Percentiles rank a stretch among this genome's conserved stretches.
Conservation (phyloP, 2,329 filamentous ascomycete species). For the Alternaria sp. region DNA sequence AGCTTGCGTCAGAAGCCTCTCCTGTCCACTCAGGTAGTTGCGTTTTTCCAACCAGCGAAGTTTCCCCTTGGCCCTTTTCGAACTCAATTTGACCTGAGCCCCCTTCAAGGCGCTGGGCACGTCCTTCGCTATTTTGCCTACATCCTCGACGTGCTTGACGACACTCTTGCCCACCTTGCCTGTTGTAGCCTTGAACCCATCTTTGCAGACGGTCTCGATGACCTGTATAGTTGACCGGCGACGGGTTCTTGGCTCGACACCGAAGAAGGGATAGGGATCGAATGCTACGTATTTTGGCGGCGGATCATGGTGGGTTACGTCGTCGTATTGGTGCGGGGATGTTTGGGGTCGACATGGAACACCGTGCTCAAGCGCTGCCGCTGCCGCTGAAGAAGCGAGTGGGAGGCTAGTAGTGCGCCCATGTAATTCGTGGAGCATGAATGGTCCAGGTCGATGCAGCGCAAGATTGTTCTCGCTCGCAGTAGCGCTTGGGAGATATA, state of each 20-base stretch:
- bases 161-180: slow-evolving; percentile 1
- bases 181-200: neutral
- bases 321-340: neutral
- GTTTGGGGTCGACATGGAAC: neutral
- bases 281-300: slow-evolving; percentile 4
- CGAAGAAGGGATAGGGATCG: slow-evolving; percentile 4
- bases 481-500: neutral
- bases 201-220: neutral
- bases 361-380: neutral
- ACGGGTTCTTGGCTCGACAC: neutral
- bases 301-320: neutral
- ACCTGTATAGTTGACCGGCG: neutral
- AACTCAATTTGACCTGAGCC: neutral
- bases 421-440: neutral
- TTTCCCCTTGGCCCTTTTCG: slow-evolving; percentile 1
- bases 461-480: neutral
- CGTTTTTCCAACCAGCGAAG: slow-evolving; percentile 4
- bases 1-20: neutral
- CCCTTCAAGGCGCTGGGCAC: neutral
- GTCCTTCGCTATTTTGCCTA: slow-evolving; percentile 1
- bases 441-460: neutral
- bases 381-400: neutral
- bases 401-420: neutral
- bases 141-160: neutral
- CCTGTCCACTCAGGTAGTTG: neutral